A percentile compares a stretch with the other conserved stretches of the same genome.
Evolutionary conservation across 73 alveolate genomes (phyloP).

Genomic region (Paramecium bursaria): DNA sequence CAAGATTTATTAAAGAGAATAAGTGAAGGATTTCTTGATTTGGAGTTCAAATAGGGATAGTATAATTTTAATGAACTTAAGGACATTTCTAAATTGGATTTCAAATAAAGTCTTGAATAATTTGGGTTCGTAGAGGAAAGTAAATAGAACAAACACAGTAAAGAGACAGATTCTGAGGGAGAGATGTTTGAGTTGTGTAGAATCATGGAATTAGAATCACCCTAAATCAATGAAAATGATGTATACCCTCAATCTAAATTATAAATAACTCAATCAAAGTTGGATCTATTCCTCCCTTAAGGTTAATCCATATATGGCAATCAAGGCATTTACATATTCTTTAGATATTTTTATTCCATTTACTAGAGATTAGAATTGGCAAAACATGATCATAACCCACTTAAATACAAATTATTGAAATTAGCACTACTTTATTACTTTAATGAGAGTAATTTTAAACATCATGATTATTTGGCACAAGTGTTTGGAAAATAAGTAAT

Average conservation of each 20-base stretch:
- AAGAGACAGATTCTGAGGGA: constrained; percentile 37
- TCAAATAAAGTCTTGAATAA: too few relatives aligned
- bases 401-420: constrained; percentile 27
- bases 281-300: neutral
- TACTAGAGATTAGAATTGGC: constrained; percentile 55
- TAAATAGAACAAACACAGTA: neutral
- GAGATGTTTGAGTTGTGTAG: constrained; percentile 15
- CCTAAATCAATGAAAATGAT: constrained; percentile 1
- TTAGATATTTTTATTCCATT: constrained; percentile 43
- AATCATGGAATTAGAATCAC: constrained; percentile 23
- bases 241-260: constrained; percentile 1
- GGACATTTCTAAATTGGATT: constrained; percentile 8
- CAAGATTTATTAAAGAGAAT: constrained; percentile 1
- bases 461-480: constrained; percentile 14
- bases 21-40: constrained; percentile 23
- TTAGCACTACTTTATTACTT: constrained; percentile 13
- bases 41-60: neutral
- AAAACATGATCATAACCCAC: neutral
- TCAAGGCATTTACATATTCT: constrained; percentile 14
- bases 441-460: constrained; percentile 28
- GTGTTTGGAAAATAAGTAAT: constrained; percentile 43
- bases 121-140: neutral
- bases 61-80: constrained; percentile 35
- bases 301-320: constrained; percentile 42
- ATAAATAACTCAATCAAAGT: neutral